Percentiles rank a stretch among this genome's conserved stretches.
These are phyloP conservation scores for Nakazawaea peltata DNA, from an alignment of 805 yeast genomes.

Conservation along the genomic window DNA sequence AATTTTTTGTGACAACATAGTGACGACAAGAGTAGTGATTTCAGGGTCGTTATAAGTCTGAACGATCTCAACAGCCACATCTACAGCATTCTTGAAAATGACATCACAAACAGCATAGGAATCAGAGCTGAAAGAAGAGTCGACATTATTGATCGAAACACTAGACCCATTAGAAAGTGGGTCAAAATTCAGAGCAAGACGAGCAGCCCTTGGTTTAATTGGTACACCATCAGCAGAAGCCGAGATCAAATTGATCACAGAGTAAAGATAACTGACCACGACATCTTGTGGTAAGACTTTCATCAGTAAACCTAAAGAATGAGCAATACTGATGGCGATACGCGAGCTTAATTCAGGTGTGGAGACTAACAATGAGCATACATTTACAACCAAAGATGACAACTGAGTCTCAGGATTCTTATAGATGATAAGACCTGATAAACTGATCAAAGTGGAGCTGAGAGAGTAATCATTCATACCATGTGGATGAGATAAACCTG, in stretches of 20 bases:
- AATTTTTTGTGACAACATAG: slow-evolving; percentile 76
- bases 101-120: slow-evolving; percentile 12
- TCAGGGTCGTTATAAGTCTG: slow-evolving; percentile 60
- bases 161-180: slow-evolving; percentile 14
- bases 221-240: slow-evolving; percentile 32
- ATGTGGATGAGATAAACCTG: slow-evolving; percentile 7
- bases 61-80: slow-evolving; percentile 60
- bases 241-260: slow-evolving; percentile 65
- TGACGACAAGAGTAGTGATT: slow-evolving; percentile 68
- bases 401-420: slow-evolving; percentile 4
- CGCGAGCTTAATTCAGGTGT: slow-evolving; percentile 39
- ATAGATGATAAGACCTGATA: slow-evolving; percentile 5
- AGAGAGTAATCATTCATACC: slow-evolving; percentile 6
- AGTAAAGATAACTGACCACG: slow-evolving; percentile 76
- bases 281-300: slow-evolving; percentile 71
- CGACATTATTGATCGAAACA: slow-evolving; percentile 3
- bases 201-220: slow-evolving; percentile 20
- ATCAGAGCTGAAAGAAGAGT: neutral
- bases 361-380: slow-evolving; percentile 46
- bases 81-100: slow-evolving; percentile 58
- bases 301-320: slow-evolving; percentile 57
- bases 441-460: slow-evolving; percentile 5
- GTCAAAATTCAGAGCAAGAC: slow-evolving; percentile 10
- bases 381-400: slow-evolving; percentile 3
- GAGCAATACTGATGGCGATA: slow-evolving; percentile 45